Evolutionary conservation across 805 yeast genomes (phyloP).

Genomic region (Ogataea parapolymorpha): DNA sequence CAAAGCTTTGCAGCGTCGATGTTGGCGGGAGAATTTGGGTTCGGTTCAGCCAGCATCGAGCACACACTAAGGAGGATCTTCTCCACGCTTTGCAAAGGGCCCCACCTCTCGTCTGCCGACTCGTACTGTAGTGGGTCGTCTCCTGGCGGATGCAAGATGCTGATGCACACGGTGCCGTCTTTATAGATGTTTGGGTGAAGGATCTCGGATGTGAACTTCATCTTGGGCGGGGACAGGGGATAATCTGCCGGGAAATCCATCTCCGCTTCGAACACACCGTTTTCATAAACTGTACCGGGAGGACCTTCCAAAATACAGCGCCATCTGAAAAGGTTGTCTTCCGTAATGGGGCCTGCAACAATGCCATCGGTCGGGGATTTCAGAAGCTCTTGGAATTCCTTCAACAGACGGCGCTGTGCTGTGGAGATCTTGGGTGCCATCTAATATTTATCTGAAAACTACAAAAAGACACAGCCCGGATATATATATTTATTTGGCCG

Average conservation of each 20-base stretch:
- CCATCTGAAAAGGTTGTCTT: slow-evolving; percentile 51
- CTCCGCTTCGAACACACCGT: slow-evolving; percentile 51
- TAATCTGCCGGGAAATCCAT: slow-evolving; percentile 48
- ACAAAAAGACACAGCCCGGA: slow-evolving; percentile 2
- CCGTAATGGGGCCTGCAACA: slow-evolving; percentile 86
- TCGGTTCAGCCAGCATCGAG: slow-evolving; percentile 97
- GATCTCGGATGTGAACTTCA: slow-evolving; percentile 70
- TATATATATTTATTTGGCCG: slow-evolving; percentile 2
- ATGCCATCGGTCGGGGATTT: slow-evolving; percentile 93
- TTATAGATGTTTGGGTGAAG: slow-evolving; percentile 92
- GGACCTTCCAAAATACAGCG: slow-evolving; percentile 53
- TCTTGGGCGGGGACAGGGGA: slow-evolving; percentile 60
- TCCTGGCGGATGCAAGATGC: slow-evolving; percentile 94
- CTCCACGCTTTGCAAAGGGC: slow-evolving; percentile 97
- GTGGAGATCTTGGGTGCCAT: slow-evolving; percentile 31
- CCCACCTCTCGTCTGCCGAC: slow-evolving; percentile 95
- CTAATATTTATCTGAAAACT: background rate
- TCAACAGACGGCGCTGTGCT: slow-evolving; percentile 82
- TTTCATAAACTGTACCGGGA: slow-evolving; percentile 49
- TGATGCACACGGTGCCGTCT: slow-evolving; percentile 94
- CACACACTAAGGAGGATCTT: slow-evolving; percentile 89
- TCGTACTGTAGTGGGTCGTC: slow-evolving; percentile 97
- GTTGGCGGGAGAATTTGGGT: slow-evolving; percentile 94
- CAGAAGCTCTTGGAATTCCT: slow-evolving; percentile 83
- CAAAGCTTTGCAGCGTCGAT: slow-evolving; percentile 78